phyloP scores from a whole-genome alignment of 2,329 filamentous ascomycete genomes.

The Coniochaeta hoffmannii region DNA sequence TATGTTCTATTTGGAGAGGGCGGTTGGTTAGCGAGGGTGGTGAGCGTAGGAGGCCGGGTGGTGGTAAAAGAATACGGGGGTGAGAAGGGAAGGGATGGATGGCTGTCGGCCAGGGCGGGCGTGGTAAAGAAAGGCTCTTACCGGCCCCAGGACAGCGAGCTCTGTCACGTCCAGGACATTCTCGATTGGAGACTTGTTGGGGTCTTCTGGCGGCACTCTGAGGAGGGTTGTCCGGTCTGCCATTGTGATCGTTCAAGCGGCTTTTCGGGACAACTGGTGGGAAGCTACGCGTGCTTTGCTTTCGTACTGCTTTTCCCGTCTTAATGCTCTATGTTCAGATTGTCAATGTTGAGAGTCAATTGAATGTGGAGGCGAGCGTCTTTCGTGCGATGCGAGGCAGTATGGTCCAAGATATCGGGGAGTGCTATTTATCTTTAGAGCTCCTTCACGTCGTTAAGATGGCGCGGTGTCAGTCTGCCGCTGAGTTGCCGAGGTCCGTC shows the following conservation, averaged over 20 bases:
- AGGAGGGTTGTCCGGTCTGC: slow-evolving; percentile 52
- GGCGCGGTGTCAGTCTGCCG: no score
- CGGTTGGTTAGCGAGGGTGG: no score
- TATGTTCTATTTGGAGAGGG: slow-evolving; percentile 53
- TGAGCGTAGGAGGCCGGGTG: no score
- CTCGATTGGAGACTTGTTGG: slow-evolving; percentile 73
- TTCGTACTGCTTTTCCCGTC: no score
- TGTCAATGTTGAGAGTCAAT: not conserved
- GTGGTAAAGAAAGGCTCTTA: slow-evolving; percentile 28
- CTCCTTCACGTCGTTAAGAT: not conserved
- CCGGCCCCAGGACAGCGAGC: slow-evolving; percentile 65
- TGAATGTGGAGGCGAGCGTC: no score
- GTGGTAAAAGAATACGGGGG: not conserved
- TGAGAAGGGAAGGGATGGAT: slow-evolving; percentile 3
- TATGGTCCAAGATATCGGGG: no score
- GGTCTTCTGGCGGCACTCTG: slow-evolving; percentile 64
- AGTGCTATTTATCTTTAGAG: not conserved
- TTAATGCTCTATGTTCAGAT: no score
- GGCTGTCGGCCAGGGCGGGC: not conserved
- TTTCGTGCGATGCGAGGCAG: no score
- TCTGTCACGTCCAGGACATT: slow-evolving; percentile 83
- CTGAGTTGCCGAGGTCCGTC: slow-evolving; percentile 1
- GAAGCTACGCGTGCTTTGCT: not conserved
- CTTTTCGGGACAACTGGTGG: not conserved
- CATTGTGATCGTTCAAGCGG: slow-evolving; percentile 15